Evolutionary conservation across 306 rosid species (phyloP).

Genomic region (Cucurbita pepo): DNA sequence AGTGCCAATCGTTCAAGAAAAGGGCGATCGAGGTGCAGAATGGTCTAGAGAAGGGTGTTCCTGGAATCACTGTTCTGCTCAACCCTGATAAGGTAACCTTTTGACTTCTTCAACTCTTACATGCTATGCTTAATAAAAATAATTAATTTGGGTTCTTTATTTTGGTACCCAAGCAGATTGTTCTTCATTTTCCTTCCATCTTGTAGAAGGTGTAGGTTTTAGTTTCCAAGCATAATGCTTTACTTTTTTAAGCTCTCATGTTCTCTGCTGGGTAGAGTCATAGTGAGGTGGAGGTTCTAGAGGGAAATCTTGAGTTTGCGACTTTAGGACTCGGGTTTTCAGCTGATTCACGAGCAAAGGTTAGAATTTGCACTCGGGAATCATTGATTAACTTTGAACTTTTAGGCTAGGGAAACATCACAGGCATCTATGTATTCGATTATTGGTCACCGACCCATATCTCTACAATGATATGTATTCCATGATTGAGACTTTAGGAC

Average conservation of each 20-base stretch:
- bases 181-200: neutral
- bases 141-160: neutral
- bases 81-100: slow-evolving; percentile 62
- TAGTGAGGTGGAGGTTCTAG: neutral
- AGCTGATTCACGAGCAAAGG: neutral
- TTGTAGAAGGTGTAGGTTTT: neutral
- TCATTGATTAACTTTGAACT: neutral
- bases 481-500: no score
- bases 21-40: slow-evolving; percentile 49
- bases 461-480: no score
- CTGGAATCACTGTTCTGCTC: slow-evolving; percentile 37
- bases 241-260: neutral
- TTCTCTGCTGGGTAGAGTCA: neutral
- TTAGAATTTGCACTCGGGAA: neutral
- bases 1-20: slow-evolving; percentile 46
- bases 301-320: neutral
- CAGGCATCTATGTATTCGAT: neutral
- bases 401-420: neutral
- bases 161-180: neutral
- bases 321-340: neutral
- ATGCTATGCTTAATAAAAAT: neutral
- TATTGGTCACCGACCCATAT: no score
- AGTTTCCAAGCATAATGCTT: neutral
- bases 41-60: slow-evolving; percentile 31
- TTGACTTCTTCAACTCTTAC: neutral